These are phyloP conservation scores for Arctium lappa DNA, from an alignment of 129 eudicot species.

Conservation along the genomic window DNA sequence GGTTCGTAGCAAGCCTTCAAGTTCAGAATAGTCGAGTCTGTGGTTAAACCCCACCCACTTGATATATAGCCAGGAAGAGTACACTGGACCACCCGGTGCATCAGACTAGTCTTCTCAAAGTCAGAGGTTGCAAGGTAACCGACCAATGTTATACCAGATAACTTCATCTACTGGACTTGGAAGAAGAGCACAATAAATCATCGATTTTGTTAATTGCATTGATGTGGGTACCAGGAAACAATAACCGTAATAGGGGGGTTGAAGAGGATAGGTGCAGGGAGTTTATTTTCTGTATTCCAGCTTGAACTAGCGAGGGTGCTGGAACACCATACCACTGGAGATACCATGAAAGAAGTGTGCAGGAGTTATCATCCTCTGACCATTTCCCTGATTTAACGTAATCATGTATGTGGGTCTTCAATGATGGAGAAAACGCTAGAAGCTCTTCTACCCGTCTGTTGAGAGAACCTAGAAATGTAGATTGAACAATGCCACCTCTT, in stretches of 20 bases:
- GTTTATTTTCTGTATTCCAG: conserved; percentile 41
- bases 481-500: conserved; percentile 73
- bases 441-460: conserved; percentile 71
- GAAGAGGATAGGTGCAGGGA: conserved; percentile 28
- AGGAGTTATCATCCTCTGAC: conserved; percentile 45
- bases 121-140: not conserved
- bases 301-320: conserved; percentile 44
- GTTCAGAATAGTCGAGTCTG: not conserved
- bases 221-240: conserved; percentile 69
- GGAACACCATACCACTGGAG: conserved; percentile 85
- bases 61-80: not conserved
- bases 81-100: not conserved
- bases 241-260: conserved; percentile 53
- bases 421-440: conserved; percentile 32
- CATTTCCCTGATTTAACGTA: conserved; percentile 55
- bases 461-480: conserved; percentile 76
- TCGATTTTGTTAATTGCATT: conserved; percentile 58
- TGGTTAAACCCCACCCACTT: not conserved
- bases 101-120: not conserved
- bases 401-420: conserved; percentile 27
- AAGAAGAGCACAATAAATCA: conserved; percentile 23
- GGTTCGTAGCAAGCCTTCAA: not conserved
- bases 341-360: conserved; percentile 69
- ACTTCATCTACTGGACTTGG: conserved; percentile 10
- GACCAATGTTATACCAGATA: not conserved